A percentile compares a stretch with the other conserved stretches of the same genome.
These are phyloP conservation scores for Alternaria novae-zelandiae DNA, from an alignment of 2,329 filamentous ascomycete genomes.

Conservation along the genomic window DNA sequence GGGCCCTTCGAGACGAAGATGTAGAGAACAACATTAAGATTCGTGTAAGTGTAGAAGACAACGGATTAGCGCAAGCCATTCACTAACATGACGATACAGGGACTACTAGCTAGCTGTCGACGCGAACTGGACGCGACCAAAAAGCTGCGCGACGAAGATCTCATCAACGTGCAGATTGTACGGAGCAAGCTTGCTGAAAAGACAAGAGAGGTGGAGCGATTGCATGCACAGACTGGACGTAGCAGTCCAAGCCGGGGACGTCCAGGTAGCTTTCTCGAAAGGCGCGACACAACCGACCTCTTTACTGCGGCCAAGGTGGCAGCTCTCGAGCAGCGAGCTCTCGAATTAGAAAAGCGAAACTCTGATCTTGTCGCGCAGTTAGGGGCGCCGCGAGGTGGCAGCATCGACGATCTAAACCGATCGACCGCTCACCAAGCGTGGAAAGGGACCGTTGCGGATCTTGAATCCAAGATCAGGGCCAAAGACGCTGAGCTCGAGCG, in stretches of 20 bases:
- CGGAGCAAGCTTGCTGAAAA: conserved; percentile 50
- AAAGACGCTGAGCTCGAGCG: conserved; percentile 40
- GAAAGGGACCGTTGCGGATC: conserved; percentile 39
- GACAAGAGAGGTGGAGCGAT: conserved; percentile 44
- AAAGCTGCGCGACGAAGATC: conserved; percentile 51
- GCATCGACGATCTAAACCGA: conserved; percentile 43
- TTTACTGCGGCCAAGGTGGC: conserved; percentile 52
- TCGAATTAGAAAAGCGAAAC: conserved; percentile 52
- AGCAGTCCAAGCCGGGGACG: conserved; percentile 35
- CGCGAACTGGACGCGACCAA: conserved; percentile 49
- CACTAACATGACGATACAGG: conserved; percentile 17
- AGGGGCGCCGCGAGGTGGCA: conserved; percentile 33
- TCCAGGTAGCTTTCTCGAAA: conserved; percentile 42
- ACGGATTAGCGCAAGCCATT: neutral
- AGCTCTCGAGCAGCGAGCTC: conserved; percentile 51
- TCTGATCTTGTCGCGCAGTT: conserved; percentile 43
- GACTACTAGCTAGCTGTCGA: conserved; percentile 48
- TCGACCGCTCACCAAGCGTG: conserved; percentile 46
- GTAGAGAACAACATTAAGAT: conserved; percentile 54
- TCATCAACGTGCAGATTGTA: conserved; percentile 49
- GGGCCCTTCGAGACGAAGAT: conserved; percentile 51
- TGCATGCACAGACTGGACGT: conserved; percentile 30
- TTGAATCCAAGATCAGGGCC: conserved; percentile 37
- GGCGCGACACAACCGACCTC: conserved; percentile 47
- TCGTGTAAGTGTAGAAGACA: conserved; percentile 27